Evolutionary conservation across 2,329 filamentous ascomycete genomes (phyloP).

Genomic region (Penicillium occitanis): DNA sequence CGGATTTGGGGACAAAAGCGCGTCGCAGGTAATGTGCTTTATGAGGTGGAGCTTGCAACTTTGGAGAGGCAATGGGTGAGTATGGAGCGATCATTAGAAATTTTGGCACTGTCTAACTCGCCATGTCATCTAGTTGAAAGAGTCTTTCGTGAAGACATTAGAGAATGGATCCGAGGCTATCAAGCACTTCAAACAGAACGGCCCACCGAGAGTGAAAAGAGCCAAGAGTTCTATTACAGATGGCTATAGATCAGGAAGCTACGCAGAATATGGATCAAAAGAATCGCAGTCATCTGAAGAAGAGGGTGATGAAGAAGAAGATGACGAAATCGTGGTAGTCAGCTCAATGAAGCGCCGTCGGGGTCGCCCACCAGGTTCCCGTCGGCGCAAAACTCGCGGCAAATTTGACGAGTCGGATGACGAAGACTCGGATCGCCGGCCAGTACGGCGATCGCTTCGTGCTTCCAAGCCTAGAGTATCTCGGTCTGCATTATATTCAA

Average conservation of each 20-base stretch:
- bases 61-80: constrained; percentile 39
- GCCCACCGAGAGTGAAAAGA: constrained; percentile 11
- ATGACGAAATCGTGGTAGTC: constrained; percentile 7
- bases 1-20: constrained; percentile 34
- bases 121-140: constrained; percentile 29
- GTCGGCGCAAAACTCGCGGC: background rate
- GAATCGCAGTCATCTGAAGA: constrained; percentile 22
- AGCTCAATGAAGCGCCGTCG: constrained; percentile 6
- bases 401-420: constrained; percentile 3
- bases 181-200: constrained; percentile 25
- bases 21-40: constrained; percentile 26
- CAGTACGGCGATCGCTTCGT: constrained; percentile 17
- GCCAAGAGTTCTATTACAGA: background rate
- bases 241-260: background rate
- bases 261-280: constrained; percentile 22
- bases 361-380: constrained; percentile 11
- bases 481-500: constrained; percentile 21
- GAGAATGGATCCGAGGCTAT: constrained; percentile 33
- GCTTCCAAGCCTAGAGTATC: background rate
- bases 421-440: background rate
- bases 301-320: constrained; percentile 1
- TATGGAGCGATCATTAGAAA: background rate
- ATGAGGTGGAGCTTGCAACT: constrained; percentile 38
- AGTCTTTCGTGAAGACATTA: constrained; percentile 29
- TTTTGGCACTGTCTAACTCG: background rate